Percentiles rank a stretch among this genome's conserved stretches.
phyloP scores from a whole-genome alignment of 352 stramenopile species.

The Phytopythium cucurbitacearum region DNA sequence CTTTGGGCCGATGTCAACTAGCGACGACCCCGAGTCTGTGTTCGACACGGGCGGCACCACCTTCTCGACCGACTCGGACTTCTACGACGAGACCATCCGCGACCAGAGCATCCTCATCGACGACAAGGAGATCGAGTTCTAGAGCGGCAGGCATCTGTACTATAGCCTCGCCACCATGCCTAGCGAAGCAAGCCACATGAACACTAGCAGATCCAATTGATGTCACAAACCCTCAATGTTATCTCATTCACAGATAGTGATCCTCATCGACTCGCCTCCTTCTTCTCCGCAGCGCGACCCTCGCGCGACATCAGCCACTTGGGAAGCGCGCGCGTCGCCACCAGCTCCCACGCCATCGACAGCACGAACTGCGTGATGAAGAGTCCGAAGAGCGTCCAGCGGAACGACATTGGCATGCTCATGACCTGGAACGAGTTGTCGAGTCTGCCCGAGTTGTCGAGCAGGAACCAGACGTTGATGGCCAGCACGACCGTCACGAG shows the following conservation, averaged over 20 bases:
- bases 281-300: constrained; percentile 19
- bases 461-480: constrained; percentile 33
- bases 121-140: constrained; percentile 10
- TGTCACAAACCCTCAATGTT: neutral
- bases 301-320: constrained; percentile 7
- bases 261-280: constrained; percentile 44
- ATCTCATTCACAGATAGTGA: too few species aligned
- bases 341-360: constrained; percentile 15
- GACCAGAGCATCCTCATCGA: constrained; percentile 17
- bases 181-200: neutral
- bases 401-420: constrained; percentile 23
- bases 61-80: constrained; percentile 24
- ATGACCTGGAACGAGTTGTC: constrained; percentile 34
- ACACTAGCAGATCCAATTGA: neutral
- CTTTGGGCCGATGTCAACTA: constrained; percentile 8
- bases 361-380: constrained; percentile 22
- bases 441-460: constrained; percentile 23
- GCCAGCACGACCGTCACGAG: constrained; percentile 11
- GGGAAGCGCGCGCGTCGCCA: constrained; percentile 18
- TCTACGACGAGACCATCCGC: constrained; percentile 18
- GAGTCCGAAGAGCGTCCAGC: constrained; percentile 27
- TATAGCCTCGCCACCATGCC: neutral
- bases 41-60: constrained; percentile 12
- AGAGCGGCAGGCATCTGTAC: neutral
- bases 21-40: constrained; percentile 15